Evolutionary conservation across 2,329 filamentous ascomycete species (phyloP).

Genomic region (Colletotrichum kahawae): DNA sequence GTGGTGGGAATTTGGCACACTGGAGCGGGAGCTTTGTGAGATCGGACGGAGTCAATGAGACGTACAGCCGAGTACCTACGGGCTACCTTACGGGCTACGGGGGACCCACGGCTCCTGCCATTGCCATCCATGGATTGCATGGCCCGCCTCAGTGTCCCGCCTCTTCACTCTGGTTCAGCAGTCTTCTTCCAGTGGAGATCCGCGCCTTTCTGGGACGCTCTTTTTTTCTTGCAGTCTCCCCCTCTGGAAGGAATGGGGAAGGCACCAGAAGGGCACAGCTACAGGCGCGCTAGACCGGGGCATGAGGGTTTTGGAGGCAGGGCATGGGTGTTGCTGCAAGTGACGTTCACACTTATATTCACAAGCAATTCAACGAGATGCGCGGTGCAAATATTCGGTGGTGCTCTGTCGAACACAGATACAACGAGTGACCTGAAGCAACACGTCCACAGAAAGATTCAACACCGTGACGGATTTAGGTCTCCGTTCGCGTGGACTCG

Average conservation of each 20-base stretch:
- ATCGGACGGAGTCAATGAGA: slow-evolving; percentile 18
- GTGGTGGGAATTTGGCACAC: neutral
- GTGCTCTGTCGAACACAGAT: neutral
- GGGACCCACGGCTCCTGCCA: neutral
- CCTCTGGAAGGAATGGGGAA: slow-evolving; percentile 17
- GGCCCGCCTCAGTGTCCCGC: neutral
- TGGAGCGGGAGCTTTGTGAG: neutral
- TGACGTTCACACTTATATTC: neutral
- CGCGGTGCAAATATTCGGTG: too few species aligned
- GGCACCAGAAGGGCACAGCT: slow-evolving; percentile 2
- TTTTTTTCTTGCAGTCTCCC: neutral
- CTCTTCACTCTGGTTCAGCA: neutral
- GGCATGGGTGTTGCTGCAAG: neutral
- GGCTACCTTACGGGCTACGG: neutral
- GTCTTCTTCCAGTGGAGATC: neutral
- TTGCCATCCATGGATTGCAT: neutral
- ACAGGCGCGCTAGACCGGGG: slow-evolving; percentile 9
- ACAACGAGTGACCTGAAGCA: neutral
- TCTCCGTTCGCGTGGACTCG: slow-evolving; percentile 23
- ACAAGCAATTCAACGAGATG: too few species aligned
- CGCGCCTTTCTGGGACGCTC: neutral
- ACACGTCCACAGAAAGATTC: neutral
- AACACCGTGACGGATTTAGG: neutral
- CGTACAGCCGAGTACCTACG: neutral
- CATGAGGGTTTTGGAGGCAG: neutral